These are phyloP conservation scores for Nidularia sp. DNA, from an alignment of 768 basidiomycete genomes.

Conservation along the genomic window DNA sequence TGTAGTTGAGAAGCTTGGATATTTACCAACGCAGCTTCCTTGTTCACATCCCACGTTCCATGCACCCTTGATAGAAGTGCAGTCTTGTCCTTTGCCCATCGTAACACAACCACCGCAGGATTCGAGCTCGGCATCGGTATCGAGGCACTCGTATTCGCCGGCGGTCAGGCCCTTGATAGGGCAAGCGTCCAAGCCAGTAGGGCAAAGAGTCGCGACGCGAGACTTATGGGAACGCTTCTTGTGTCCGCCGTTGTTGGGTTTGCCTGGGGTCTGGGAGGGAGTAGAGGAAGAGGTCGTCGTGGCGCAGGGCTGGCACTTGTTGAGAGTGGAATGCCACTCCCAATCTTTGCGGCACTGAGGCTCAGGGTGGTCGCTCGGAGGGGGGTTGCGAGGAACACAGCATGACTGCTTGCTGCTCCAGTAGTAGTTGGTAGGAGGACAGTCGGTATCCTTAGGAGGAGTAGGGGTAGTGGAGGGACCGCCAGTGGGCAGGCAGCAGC, in stretches of 20 bases:
- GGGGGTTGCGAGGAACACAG: conserved; percentile 32
- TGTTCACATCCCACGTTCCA: conserved; percentile 70
- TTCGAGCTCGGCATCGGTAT: conserved; percentile 56
- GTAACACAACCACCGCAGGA: conserved; percentile 76
- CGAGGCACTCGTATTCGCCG: conserved; percentile 60
- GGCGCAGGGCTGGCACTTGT: conserved; percentile 36
- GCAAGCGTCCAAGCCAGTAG: conserved; percentile 50
- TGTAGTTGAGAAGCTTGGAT: background rate
- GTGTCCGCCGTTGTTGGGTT: conserved; percentile 4
- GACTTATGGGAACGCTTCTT: conserved; percentile 29
- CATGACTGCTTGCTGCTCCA: conserved; percentile 1
- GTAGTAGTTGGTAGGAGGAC: conserved; percentile 4
- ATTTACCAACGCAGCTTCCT: conserved; percentile 50
- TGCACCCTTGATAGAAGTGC: conserved; percentile 59
- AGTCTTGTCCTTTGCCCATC: conserved; percentile 64
- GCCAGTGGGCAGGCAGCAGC: conserved; percentile 4
- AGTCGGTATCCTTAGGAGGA: conserved; percentile 7
- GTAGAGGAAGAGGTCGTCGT: conserved; percentile 18
- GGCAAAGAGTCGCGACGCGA: conserved; percentile 39
- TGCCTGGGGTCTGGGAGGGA: conserved; percentile 30
- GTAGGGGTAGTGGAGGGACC: conserved; percentile 5
- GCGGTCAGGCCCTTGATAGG: conserved; percentile 37
- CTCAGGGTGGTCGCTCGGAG: conserved; percentile 31
- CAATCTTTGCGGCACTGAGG: conserved; percentile 46
- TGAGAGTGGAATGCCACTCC: conserved; percentile 37